phyloP scores from a whole-genome alignment of 352 stramenopile species.

The Phytopythium mirpurense region DNA sequence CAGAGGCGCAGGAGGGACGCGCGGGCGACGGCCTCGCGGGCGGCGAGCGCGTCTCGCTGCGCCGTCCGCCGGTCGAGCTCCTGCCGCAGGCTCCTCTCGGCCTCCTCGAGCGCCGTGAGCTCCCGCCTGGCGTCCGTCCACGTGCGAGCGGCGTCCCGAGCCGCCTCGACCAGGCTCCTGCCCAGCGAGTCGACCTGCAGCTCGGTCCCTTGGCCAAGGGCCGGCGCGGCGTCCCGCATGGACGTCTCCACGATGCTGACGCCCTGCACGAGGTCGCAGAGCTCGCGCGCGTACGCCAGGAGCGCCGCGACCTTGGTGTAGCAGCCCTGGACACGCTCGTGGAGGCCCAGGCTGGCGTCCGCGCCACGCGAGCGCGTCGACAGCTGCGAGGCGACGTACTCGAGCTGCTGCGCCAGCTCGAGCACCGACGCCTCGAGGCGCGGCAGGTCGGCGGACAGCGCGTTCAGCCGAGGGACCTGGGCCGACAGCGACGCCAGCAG shows the following conservation, averaged over 20 bases:
- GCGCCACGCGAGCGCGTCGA: not conserved
- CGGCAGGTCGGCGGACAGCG: slow-evolving; percentile 27
- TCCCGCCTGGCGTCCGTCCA: slow-evolving; percentile 10
- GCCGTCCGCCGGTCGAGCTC: slow-evolving; percentile 14
- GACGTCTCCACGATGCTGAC: slow-evolving; percentile 47
- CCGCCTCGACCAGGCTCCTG: slow-evolving; percentile 20
- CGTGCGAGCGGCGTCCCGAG: slow-evolving; percentile 9
- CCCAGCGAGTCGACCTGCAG: slow-evolving; percentile 48
- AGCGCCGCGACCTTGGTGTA: slow-evolving; percentile 28
- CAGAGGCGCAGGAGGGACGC: slow-evolving; percentile 12
- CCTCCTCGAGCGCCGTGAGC: slow-evolving; percentile 3
- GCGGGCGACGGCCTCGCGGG: slow-evolving; percentile 9
- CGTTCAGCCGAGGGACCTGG: slow-evolving; percentile 30
- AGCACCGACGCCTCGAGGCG: slow-evolving; percentile 27
- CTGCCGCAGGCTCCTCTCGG: slow-evolving; percentile 10
- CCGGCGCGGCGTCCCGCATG: slow-evolving; percentile 12
- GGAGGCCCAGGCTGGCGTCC: slow-evolving; percentile 14
- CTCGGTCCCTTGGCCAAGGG: slow-evolving; percentile 10
- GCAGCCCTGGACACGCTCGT: slow-evolving; percentile 26
- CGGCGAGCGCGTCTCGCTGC: slow-evolving; percentile 9
- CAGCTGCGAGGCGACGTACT: slow-evolving; percentile 34
- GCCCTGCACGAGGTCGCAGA: slow-evolving; percentile 48
- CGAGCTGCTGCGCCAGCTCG: slow-evolving; percentile 49
- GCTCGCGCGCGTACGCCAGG: slow-evolving; percentile 30
- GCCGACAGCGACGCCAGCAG: slow-evolving; percentile 34